Evolutionary conservation across 257 asterid genomes (phyloP), one percentile per base, ranked within the genome.

Genomic region (Lantana camara): DNA sequence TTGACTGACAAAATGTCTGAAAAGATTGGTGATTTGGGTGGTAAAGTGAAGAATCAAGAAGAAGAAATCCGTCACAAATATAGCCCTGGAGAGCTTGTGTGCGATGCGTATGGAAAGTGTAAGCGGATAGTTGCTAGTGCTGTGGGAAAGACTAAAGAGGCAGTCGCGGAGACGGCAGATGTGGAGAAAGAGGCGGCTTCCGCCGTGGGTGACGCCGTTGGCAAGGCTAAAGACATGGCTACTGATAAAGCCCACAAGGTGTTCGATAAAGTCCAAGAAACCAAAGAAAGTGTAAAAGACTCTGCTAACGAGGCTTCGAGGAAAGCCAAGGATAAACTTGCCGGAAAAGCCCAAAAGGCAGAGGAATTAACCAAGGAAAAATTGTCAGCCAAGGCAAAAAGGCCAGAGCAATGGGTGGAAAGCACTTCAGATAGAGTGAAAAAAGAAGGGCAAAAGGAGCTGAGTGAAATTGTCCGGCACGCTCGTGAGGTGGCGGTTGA

Each of bases 101-200:
- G 87, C 45, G 90, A 84, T 57, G 87, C 87, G 0, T 79, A 71
- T 11, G 90, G 87, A 0, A 78, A 74, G 42, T 84, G 87, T 23
- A 78, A 72, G 72, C 78, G 72, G 20, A 78, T 70, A 17, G 67
- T 84, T 17, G 73, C 73, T 1, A 41, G 60, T n/a, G 80, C 75
- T 1, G 19, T 84, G 7, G 90, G 75, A 21, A 83, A 51, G 59
- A 76, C 80, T 0, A 69, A 63, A 56, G 82, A 73, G 10, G 15
- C 57, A 27, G 82, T n/a, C n/a, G n/a, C n/a, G 20, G 64, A 59
- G 38, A n/a, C n/a, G n/a, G n/a, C n/a, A n/a, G n/a, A n/a, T n/a
- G 68, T 56, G 45, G 62, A 41, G 59, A 81, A 77, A 37, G 73
- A 6, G 5, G 47, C 68, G 2, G 20, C 27, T 5, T 73, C 48